Conservation (phyloP, 495 filamentous ascomycete genomes). For the Penicillium cosmopolitanum region DNA sequence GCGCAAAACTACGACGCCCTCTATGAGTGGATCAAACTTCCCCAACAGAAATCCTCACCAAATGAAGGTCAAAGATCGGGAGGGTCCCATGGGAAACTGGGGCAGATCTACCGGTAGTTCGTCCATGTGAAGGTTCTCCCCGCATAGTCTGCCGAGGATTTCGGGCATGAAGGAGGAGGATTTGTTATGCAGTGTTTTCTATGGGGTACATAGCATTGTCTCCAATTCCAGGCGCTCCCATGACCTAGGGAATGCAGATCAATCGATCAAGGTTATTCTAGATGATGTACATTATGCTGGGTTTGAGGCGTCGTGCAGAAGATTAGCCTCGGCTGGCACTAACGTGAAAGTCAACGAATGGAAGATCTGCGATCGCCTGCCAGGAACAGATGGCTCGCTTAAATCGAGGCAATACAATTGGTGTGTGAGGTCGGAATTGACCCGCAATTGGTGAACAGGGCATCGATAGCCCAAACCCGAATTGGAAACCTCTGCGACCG, state of each 20-base stretch:
- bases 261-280: not conserved
- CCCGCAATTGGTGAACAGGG: not conserved
- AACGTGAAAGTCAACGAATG: constrained; percentile 14
- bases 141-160: constrained; percentile 13
- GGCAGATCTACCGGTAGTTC: constrained; percentile 13
- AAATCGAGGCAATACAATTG: constrained; percentile 1
- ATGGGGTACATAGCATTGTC: not conserved
- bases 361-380: constrained; percentile 10
- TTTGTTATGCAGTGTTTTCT: not conserved
- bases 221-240: not conserved
- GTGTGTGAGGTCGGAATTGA: not conserved
- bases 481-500: constrained; percentile 3
- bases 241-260: not conserved
- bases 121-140: constrained; percentile 23
- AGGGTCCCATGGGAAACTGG: constrained; percentile 3
- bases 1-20: not conserved
- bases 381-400: constrained; percentile 7
- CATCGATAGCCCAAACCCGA: not conserved
- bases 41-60: constrained; percentile 27
- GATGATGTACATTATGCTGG: constrained; percentile 2
- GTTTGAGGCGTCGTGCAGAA: not conserved
- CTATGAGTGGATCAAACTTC: constrained; percentile 15
- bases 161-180: not conserved
- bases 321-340: constrained; percentile 14
- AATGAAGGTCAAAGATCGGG: constrained; percentile 14